Base-by-base conservation (phyloP, 2,329 filamentous ascomycete species). In the Scedosporium aurantiacum region DNA sequence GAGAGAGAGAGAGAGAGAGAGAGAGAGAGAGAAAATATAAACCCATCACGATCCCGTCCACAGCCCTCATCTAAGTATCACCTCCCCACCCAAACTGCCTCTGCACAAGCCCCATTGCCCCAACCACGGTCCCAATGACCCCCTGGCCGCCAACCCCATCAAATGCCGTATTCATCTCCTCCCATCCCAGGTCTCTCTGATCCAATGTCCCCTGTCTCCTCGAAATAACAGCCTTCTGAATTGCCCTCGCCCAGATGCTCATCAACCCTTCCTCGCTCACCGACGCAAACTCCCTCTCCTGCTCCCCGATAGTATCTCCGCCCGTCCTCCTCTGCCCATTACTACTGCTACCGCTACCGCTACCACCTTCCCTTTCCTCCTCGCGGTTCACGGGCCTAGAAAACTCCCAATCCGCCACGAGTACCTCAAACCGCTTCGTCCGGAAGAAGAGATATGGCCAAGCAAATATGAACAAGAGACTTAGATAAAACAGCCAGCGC, bases 381-480 rank as follows among this genome's bases (percentile, higher is more conserved):
- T 70, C 61, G 2, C 63, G 18, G n/a, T 18, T 65, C 28, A 70
- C 69, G 8, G 68, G 64, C 3, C 69, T 67, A 2, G 79, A 82
- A 65, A 80, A 85, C 1, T 75, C 71, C 86, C 86, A 91, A 40
- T 85, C 77, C 0, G 81, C 79, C 23, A 77, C 75, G 2, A 83
- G 79, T 2, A 89, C 84, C 64, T 86, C 80, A 74, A 86, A 91
- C 57, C 82, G 78, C 68, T 82, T 84, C 1, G 88, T 91, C 18
- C 80, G 73, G 69, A 90, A 79, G 72, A 83, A 86, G 12, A 91
- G 77, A 62, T 82, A 80, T 0, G 88, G 88, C 88, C 88, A 91
- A 2, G 82, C 76, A 66, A 91, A 77, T 62, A 91, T 68, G 79
- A 88, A 88, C 12, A 88, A 71, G 63, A 90, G 83, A 0, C 84